Conservation (phyloP, 2,329 filamentous ascomycete species). For the Clonostachys sp. region DNA sequence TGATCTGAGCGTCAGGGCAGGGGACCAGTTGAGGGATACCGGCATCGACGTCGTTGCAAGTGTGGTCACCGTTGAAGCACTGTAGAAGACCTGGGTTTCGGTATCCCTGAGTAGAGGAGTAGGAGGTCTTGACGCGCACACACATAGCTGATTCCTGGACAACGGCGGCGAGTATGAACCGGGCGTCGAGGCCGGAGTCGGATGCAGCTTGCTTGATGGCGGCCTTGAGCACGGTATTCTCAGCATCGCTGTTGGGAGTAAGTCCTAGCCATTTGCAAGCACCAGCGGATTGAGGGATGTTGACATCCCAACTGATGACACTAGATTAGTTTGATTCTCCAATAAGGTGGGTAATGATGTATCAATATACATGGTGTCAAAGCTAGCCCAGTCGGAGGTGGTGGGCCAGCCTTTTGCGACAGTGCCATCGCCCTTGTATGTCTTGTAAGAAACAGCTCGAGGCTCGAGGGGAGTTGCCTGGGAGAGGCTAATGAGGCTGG, state of each 20-base stretch:
- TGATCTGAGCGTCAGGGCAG: slow-evolving; percentile 1
- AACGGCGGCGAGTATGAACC: slow-evolving; percentile 2
- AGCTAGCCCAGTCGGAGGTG: background rate
- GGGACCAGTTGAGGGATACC: background rate
- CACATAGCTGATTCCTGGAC: slow-evolving; percentile 1
- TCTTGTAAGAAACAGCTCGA: background rate
- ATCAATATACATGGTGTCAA: background rate
- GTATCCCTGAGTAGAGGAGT: background rate
- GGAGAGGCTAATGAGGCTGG: background rate
- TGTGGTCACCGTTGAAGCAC: slow-evolving; percentile 1
- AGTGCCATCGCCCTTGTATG: slow-evolving; percentile 1
- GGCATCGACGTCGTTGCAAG: slow-evolving; percentile 3
- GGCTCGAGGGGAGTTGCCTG: background rate
- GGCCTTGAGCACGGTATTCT: background rate
- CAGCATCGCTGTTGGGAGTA: slow-evolving; percentile 1
- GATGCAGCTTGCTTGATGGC: background rate
- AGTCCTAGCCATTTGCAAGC: slow-evolving; percentile 2
- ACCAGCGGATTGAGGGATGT: background rate
- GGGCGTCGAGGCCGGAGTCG: slow-evolving; percentile 1
- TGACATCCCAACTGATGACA: background rate
- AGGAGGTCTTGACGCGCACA: slow-evolving; percentile 2
- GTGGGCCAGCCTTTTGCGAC: slow-evolving; percentile 1
- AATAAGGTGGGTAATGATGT: background rate
- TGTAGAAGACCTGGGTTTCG: slow-evolving; percentile 2
- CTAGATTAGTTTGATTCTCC: background rate